Conservation (phyloP, 2,329 filamentous ascomycete species). For the Didymella segeticola region DNA sequence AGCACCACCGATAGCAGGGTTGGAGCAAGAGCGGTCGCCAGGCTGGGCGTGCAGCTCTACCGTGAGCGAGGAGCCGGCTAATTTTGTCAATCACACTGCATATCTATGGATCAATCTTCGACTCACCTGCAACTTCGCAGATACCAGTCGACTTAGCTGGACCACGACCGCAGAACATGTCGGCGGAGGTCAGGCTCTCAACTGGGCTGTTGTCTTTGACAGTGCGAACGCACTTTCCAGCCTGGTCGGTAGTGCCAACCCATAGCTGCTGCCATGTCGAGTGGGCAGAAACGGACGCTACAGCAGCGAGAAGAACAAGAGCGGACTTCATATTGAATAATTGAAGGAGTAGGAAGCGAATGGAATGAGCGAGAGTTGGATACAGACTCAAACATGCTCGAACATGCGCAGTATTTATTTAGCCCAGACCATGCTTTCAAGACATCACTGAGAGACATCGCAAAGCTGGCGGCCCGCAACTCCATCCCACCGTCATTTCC, state of each 20-base stretch:
- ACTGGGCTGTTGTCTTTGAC: constrained; percentile 48
- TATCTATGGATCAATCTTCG: background rate
- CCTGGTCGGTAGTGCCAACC: constrained; percentile 45
- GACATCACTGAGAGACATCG: background rate
- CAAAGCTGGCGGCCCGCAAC: constrained; percentile 10
- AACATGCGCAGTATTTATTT: constrained; percentile 17
- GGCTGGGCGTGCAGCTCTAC: constrained; percentile 50
- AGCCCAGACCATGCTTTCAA: background rate
- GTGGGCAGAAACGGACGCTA: constrained; percentile 45
- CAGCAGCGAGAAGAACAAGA: constrained; percentile 41
- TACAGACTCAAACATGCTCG: constrained; percentile 16
- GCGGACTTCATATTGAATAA: constrained; percentile 41
- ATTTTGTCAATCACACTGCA: constrained; percentile 17
- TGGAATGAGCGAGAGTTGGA: constrained; percentile 10
- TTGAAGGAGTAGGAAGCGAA: constrained; percentile 14
- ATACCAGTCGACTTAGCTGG: constrained; percentile 34
- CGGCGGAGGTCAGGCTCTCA: constrained; percentile 33
- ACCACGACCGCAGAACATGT: constrained; percentile 48
- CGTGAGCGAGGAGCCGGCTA: constrained; percentile 43
- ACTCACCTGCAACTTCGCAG: constrained; percentile 45
- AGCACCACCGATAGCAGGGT: constrained; percentile 47
- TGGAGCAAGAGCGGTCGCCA: constrained; percentile 38
- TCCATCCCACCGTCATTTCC: constrained; percentile 11
- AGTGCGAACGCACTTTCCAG: constrained; percentile 36
- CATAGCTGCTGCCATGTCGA: constrained; percentile 50